Evolutionary conservation across 768 basidiomycete genomes (phyloP).

Genomic region (Mycena kentingensis): DNA sequence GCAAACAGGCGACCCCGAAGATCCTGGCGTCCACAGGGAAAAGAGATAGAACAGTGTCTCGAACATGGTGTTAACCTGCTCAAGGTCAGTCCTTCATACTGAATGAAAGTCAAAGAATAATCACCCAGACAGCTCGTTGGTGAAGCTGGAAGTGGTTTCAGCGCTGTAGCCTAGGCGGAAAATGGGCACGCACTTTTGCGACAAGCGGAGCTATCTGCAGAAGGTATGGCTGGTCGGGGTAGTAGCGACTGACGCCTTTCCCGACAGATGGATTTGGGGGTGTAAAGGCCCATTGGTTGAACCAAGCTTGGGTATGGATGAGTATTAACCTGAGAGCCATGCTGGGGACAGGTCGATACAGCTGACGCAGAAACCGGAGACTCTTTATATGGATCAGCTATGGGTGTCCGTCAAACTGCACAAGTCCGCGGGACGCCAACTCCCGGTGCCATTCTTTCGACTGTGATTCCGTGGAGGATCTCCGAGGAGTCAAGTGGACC

Average conservation of each 20-base stretch:
- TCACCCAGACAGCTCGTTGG: slow-evolving; percentile 8
- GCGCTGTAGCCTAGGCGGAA: slow-evolving; percentile 19
- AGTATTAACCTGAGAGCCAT: too few species aligned
- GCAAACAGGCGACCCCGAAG: slow-evolving; percentile 34
- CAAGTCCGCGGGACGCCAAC: too few species aligned
- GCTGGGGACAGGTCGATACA: too few species aligned
- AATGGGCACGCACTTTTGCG: slow-evolving; percentile 40
- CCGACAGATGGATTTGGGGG: slow-evolving; percentile 51
- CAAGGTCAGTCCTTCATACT: neutral
- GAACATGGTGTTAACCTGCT: slow-evolving; percentile 35
- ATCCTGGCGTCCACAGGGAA: slow-evolving; percentile 28
- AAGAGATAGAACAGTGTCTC: slow-evolving; percentile 36
- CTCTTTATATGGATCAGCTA: too few species aligned
- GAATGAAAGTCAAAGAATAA: slow-evolving; percentile 21
- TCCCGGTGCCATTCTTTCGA: too few species aligned
- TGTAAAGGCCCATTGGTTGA: slow-evolving; percentile 47
- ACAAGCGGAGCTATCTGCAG: slow-evolving; percentile 51
- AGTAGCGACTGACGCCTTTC: slow-evolving; percentile 42
- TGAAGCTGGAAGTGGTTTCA: slow-evolving; percentile 3
- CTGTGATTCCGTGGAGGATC: too few species aligned
- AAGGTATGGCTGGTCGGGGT: slow-evolving; percentile 43
- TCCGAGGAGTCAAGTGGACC: too few species aligned
- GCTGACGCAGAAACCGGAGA: too few species aligned
- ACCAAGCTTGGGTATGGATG: slow-evolving; percentile 42
- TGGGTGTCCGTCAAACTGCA: too few species aligned